Conservation (phyloP, 495 filamentous ascomycete species). For the Neurospora terricola region DNA sequence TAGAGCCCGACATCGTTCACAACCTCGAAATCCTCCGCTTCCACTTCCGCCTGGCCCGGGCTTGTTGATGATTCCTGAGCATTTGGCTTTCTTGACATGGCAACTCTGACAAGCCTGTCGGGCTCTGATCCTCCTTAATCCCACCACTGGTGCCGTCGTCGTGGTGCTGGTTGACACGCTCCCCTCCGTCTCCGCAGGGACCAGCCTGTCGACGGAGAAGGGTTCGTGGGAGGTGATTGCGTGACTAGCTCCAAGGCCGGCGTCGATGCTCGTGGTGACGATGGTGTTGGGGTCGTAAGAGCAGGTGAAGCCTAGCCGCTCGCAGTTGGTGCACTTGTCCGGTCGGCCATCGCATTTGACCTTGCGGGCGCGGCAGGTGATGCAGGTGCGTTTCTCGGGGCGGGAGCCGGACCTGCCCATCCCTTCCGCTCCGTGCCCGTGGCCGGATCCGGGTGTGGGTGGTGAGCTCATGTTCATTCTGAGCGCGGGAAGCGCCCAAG, state of each 20-base stretch:
- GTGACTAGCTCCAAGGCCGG: not conserved
- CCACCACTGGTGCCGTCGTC: conserved; percentile 3
- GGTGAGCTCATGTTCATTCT: not conserved
- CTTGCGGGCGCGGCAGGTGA: conserved; percentile 39
- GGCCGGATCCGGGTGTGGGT: not conserved
- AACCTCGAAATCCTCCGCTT: conserved; percentile 5
- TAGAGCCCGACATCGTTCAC: conserved; percentile 36
- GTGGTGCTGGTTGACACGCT: conserved; percentile 18
- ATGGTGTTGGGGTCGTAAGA: conserved; percentile 33
- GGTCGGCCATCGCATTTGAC: conserved; percentile 40
- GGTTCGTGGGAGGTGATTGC: not conserved
- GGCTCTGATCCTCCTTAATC: conserved; percentile 19
- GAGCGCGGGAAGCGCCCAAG: not conserved
- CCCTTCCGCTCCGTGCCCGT: not conserved
- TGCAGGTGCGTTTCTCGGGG: conserved; percentile 22
- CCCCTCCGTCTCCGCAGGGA: not conserved
- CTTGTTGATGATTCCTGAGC: conserved; percentile 36
- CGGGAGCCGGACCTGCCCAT: not conserved
- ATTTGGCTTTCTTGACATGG: conserved; percentile 38
- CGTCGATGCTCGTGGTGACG: conserved; percentile 5
- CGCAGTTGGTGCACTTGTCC: conserved; percentile 37
- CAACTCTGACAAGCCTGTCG: conserved; percentile 39
- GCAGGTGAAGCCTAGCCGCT: conserved; percentile 38
- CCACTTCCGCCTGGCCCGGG: not conserved
- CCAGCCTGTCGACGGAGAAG: not conserved